Evolutionary conservation across 805 yeast species (phyloP).

Genomic region (Kurtzmaniella cleridarum): DNA sequence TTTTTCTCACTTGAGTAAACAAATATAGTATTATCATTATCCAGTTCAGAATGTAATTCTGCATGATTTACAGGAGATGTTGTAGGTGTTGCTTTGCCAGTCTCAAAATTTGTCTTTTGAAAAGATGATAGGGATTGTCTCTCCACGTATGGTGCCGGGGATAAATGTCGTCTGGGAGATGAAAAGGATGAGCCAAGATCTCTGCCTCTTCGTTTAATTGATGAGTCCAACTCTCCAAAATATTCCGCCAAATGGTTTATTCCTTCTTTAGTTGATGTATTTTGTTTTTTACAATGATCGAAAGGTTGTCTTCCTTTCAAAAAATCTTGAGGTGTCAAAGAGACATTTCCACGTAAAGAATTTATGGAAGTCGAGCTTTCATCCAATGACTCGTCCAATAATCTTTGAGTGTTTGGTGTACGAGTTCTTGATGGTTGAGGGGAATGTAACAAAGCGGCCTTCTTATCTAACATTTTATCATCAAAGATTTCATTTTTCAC

Average conservation of each 20-base stretch:
- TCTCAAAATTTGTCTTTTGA: conserved; percentile 34
- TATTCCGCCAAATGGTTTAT: not conserved
- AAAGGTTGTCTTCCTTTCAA: conserved; percentile 13
- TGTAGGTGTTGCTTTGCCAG: conserved; percentile 36
- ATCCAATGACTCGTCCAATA: conserved; percentile 9
- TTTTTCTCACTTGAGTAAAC: conserved; percentile 10
- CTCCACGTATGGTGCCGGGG: conserved; percentile 43
- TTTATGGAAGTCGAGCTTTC: not conserved
- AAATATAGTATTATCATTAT: not conserved
- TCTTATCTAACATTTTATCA: conserved; percentile 2
- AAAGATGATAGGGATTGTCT: conserved; percentile 57
- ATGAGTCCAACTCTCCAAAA: not conserved
- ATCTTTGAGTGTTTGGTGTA: conserved; percentile 18
- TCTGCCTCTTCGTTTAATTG: conserved; percentile 3
- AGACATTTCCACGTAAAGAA: conserved; percentile 11
- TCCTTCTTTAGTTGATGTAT: not conserved
- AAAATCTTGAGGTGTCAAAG: conserved; percentile 46
- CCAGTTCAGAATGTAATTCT: conserved; percentile 4
- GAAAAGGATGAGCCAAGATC: conserved; percentile 23
- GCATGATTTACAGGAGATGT: conserved; percentile 55
- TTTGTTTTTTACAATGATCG: not conserved
- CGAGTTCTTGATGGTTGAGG: conserved; percentile 32
- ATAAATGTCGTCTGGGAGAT: conserved; percentile 55
- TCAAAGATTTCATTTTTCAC: conserved; percentile 13
- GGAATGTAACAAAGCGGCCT: conserved; percentile 14